A percentile compares a stretch with the other conserved stretches of the same genome.
Conservation (phyloP, 805 yeast genomes). For the Sugiyamaella valdiviana region DNA sequence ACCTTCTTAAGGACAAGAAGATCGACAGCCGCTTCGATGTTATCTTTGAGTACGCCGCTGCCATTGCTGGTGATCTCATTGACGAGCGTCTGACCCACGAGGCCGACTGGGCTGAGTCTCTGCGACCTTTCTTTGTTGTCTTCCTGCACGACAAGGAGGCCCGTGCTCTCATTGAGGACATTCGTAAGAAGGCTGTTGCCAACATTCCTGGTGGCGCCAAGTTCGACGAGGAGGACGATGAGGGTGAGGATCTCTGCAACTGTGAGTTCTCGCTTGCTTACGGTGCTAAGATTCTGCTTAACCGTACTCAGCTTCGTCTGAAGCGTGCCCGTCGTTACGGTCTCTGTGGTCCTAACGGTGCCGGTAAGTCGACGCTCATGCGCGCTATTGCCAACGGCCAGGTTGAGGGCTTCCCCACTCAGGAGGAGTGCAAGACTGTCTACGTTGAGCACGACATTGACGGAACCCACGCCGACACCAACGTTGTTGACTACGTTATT, state of each 20-base stretch:
- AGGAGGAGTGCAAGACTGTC: constrained; percentile 97
- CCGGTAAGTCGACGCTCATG: constrained; percentile 97
- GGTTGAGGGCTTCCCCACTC: constrained; percentile 99
- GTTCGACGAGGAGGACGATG: constrained; percentile 87
- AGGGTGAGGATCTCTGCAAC: constrained; percentile 99
- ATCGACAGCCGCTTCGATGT: constrained; percentile 63
- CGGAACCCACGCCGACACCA: constrained; percentile 94
- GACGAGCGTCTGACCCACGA: constrained; percentile 96
- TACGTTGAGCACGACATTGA: constrained; percentile 99
- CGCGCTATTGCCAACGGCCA: constrained; percentile 95
- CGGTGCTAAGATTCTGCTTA: constrained; percentile 99
- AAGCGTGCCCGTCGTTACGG: constrained; percentile 97
- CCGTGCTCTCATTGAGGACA: constrained; percentile 83
- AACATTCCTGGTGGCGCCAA: constrained; percentile 96
- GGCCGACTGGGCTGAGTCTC: constrained; percentile 79
- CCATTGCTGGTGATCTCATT: constrained; percentile 97
- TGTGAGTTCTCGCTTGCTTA: constrained; percentile 99
- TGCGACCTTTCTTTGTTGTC: constrained; percentile 92
- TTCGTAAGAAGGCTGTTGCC: constrained; percentile 93
- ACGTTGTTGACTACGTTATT: constrained; percentile 87
- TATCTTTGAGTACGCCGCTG: constrained; percentile 79
- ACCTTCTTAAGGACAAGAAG: constrained; percentile 61
- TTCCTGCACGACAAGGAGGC: constrained; percentile 92
- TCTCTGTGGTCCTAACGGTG: constrained; percentile 98
- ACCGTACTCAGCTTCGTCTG: constrained; percentile 98